Conservation (phyloP, 257 asterid species). For the Anisodus tanguticus region DNA sequence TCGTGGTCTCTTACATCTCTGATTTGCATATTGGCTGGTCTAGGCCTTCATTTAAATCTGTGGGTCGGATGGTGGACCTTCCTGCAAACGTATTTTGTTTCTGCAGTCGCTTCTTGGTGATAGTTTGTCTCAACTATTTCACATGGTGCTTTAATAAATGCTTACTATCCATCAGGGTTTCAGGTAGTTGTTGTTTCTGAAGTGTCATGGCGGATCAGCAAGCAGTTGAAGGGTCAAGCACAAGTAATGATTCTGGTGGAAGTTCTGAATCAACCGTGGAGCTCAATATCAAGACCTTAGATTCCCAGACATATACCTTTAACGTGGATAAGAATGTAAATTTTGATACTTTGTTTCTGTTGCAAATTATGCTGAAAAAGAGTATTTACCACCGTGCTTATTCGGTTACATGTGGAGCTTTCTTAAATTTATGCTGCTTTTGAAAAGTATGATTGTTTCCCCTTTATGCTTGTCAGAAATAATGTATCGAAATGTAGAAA, state of each 20-base stretch:
- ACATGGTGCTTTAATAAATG: not conserved
- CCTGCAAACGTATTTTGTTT: conserved; percentile 1
- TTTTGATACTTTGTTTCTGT: conserved; percentile 7
- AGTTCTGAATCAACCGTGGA: conserved; percentile 64
- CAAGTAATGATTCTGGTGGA: conserved; percentile 52
- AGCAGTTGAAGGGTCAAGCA: conserved; percentile 56
- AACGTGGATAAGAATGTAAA: conserved; percentile 73
- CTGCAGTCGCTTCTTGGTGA: not conserved
- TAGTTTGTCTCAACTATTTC: conserved; percentile 9
- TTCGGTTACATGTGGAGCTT: conserved; percentile 8
- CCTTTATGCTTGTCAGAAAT: conserved; percentile 6
- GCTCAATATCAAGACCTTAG: conserved; percentile 89
- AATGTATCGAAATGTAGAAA: not conserved
- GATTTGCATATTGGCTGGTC: not conserved
- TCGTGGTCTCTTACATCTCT: not conserved
- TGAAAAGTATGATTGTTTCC: not conserved
- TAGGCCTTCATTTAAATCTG: not conserved
- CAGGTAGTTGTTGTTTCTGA: conserved; percentile 13
- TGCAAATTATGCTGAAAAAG: conserved; percentile 7
- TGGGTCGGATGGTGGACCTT: not conserved
- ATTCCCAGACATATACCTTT: conserved; percentile 65
- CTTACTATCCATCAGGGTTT: not conserved
- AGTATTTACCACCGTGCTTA: not conserved
- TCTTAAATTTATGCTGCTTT: not conserved
- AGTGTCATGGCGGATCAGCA: conserved; percentile 68